These are phyloP conservation scores for Sparassis latifolia DNA, from an alignment of 1,284 basidiomycete species.

Conservation along the genomic window DNA sequence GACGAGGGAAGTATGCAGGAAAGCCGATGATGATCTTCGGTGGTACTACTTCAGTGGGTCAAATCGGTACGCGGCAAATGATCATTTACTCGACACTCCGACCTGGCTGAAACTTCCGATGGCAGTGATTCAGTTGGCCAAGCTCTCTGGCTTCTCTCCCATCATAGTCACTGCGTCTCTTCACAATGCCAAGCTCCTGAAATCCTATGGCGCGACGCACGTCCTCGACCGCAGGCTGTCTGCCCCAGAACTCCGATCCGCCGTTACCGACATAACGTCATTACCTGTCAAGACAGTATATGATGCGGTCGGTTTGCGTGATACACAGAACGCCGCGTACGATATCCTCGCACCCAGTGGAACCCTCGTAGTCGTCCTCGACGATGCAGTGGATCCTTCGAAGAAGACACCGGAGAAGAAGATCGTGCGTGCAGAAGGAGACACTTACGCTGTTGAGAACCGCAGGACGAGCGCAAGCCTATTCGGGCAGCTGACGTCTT, in stretches of 20 bases:
- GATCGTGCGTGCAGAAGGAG: constrained; percentile 6
- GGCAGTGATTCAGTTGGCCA: constrained; percentile 27
- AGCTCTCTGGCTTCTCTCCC: constrained; percentile 27
- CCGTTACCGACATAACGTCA: constrained; percentile 13
- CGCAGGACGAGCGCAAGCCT: constrained; percentile 6
- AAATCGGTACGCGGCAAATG: constrained; percentile 14
- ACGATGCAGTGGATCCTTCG: background rate
- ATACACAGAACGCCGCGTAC: constrained; percentile 16
- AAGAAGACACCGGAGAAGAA: constrained; percentile 9
- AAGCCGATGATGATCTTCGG: constrained; percentile 28
- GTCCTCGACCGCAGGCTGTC: constrained; percentile 23
- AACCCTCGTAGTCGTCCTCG: constrained; percentile 10
- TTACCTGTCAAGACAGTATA: constrained; percentile 19
- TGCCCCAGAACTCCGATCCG: background rate
- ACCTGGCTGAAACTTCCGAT: background rate
- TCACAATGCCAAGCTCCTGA: constrained; percentile 26
- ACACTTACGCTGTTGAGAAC: constrained; percentile 6
- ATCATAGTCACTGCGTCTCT: constrained; percentile 31
- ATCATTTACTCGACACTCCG: background rate
- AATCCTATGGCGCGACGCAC: constrained; percentile 30
- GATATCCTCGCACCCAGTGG: constrained; percentile 15
- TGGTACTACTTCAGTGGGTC: constrained; percentile 28
- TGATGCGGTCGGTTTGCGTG: constrained; percentile 20
- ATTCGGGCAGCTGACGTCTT: constrained; percentile 8
- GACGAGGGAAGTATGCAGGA: constrained; percentile 24